Percentiles rank a stretch among this genome's conserved stretches.
Conservation (phyloP, 176 grass and related monocot genomes). For the Carex parvula region DNA sequence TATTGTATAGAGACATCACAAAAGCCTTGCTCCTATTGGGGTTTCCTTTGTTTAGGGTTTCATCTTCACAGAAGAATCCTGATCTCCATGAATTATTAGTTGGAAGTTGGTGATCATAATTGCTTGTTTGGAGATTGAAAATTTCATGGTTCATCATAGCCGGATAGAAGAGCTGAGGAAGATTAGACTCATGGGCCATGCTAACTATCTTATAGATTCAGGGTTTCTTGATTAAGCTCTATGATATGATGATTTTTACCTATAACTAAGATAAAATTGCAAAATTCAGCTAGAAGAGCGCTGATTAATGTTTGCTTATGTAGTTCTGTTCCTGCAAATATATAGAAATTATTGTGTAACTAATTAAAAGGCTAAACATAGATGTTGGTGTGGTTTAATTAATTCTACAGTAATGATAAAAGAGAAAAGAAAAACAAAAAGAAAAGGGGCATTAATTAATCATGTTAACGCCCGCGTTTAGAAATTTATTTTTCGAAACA, state of each 20-base stretch:
- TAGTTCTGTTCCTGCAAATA: neutral
- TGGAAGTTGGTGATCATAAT: conserved; percentile 13
- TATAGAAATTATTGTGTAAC: neutral
- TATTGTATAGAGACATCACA: neutral
- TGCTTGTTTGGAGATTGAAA: conserved; percentile 22
- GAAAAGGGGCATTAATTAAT: neutral
- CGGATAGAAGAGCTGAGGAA: conserved; percentile 11
- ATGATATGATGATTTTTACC: conserved; percentile 1
- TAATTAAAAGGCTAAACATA: neutral
- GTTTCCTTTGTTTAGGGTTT: conserved; percentile 24
- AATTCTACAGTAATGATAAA: neutral
- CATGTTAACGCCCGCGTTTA: neutral
- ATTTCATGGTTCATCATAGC: conserved; percentile 11
- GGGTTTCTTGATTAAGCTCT: neutral
- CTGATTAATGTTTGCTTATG: neutral
- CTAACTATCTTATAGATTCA: neutral
- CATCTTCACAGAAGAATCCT: conserved; percentile 20
- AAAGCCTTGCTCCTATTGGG: neutral
- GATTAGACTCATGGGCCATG: conserved; percentile 9
- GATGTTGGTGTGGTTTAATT: neutral
- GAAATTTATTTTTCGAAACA: neutral
- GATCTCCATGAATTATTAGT: conserved; percentile 20
- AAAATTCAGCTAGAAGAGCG: neutral
- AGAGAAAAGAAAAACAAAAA: neutral
- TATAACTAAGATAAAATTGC: neutral